Percentiles rank a stretch among this genome's conserved stretches.
Evolutionary conservation across 192 early-diverging fungal species (phyloP).

Genomic region (Irineochytrium annulatum): DNA sequence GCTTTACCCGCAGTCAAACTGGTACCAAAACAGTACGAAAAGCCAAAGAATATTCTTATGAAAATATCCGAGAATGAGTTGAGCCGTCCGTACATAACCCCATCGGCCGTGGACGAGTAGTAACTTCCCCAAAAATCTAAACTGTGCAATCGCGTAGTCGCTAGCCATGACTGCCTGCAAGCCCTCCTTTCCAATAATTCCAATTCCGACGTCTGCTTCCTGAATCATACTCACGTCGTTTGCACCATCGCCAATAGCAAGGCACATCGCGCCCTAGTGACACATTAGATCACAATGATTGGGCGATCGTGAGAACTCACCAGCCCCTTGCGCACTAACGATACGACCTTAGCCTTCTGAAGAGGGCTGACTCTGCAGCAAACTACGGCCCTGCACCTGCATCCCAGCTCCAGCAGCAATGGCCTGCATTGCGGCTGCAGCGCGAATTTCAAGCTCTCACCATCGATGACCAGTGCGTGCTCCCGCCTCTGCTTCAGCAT

Average conservation of each 20-base stretch:
- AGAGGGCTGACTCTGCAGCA: conserved; percentile 91
- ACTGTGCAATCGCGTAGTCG: conserved; percentile 90
- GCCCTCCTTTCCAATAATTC: conserved; percentile 58
- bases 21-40: conserved; percentile 89
- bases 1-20: conserved; percentile 81
- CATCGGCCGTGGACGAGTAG: conserved; percentile 91
- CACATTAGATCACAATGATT: conserved; percentile 70
- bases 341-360: conserved; percentile 94
- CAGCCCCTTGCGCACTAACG: conserved; percentile 75
- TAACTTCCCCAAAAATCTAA: conserved; percentile 81
- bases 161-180: conserved; percentile 91
- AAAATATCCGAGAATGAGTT: conserved; percentile 91
- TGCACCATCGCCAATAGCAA: conserved; percentile 58
- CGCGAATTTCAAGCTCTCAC: conserved; percentile 56
- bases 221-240: conserved; percentile 64
- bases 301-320: conserved; percentile 37
- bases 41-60: conserved; percentile 96
- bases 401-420: conserved; percentile 51
- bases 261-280: conserved; percentile 76
- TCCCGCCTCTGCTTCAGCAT: conserved; percentile 12
- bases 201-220: conserved; percentile 65
- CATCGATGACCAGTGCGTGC: conserved; percentile 54
- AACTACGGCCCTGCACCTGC: conserved; percentile 68
- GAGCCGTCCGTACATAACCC: conserved; percentile 83
- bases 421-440: conserved; percentile 61